These are phyloP conservation scores for Zizania palustris DNA, from an alignment of 202 grass and related monocot species.

Conservation along the genomic window DNA sequence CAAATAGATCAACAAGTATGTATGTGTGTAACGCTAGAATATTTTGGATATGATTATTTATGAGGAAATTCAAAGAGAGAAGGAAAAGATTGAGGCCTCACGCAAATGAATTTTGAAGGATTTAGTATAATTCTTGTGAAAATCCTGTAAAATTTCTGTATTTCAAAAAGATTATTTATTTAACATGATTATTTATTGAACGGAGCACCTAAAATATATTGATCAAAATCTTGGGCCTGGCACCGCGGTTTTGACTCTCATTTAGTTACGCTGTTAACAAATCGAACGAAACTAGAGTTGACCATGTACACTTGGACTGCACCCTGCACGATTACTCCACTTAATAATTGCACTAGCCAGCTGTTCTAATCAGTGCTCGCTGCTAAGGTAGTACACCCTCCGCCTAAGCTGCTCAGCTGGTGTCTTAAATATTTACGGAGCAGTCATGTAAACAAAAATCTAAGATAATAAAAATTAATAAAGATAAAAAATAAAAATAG, in stretches of 20 bases:
- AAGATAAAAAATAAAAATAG: too few species aligned
- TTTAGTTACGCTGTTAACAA: neutral
- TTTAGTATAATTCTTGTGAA: too few species aligned
- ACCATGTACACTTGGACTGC: neutral
- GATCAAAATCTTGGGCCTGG: constrained; percentile 34
- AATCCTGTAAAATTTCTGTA: too few species aligned
- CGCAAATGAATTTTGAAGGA: too few species aligned
- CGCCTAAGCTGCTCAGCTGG: too few species aligned
- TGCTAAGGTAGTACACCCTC: too few species aligned
- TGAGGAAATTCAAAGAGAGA: neutral
- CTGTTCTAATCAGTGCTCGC: neutral
- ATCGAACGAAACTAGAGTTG: neutral
- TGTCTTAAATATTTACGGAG: too few species aligned
- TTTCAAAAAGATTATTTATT: too few species aligned
- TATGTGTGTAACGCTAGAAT: neutral
- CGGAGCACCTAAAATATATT: neutral
- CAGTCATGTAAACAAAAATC: too few species aligned
- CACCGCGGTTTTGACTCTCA: constrained; percentile 7
- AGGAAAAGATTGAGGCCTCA: neutral
- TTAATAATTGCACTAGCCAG: neutral
- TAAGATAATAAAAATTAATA: too few species aligned
- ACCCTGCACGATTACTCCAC: neutral
- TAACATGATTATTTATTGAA: too few species aligned
- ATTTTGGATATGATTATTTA: neutral
- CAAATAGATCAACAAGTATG: neutral